Evolutionary conservation across 2,329 filamentous ascomycete genomes (phyloP), one percentile per base, ranked within the genome.

Genomic region (Teratosphaeria gauchensis): DNA sequence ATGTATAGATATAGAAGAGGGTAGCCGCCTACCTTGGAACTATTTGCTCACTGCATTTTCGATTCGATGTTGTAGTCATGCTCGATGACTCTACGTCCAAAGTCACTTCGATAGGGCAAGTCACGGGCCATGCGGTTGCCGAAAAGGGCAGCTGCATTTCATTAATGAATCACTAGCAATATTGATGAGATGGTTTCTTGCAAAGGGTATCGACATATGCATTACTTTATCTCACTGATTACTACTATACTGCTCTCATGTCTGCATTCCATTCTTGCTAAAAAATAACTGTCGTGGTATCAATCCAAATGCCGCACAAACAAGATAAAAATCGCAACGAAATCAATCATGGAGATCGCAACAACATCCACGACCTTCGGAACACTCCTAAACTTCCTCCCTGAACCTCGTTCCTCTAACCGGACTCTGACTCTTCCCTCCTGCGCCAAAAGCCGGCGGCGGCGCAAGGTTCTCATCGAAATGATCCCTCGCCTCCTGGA

Each of bases 401-500:
- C 33, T 56, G 4, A 64, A 62, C 58, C 52, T 62, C 55, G 60
- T 61, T 61, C 82, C 81, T 56, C 83, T 74, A 4, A 73, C 78
- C 0, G 82, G 82, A 68, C 82, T 85, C 56, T 75, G 76, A 53
- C 77, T 69, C 66, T 69, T 71, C 54, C 56, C 61, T 62, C 69
- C 64, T 4, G 66, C 67, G 3, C 58, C 68, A 61, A 77, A 76
- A 35, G 68, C 72, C 42, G 75, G 74, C 16, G 74, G 72, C 42
- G 76, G 75, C 53, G 72, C 73, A 19, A 77, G 66, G 42, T 68
- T 73, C 63, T 80, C 76, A 61, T 82, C 78, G 59, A 80, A 79
- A 51, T 70, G 69, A 64, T 81, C 78, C 59, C 74, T 74, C 9
- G 76, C 78, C 69, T 83, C 81, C 58, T 83, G 80, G 57, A 80